A percentile compares a stretch with the other conserved stretches of the same genome.
These are phyloP conservation scores for Avicennia marina DNA, from an alignment of 257 asterid species.

Conservation along the genomic window DNA sequence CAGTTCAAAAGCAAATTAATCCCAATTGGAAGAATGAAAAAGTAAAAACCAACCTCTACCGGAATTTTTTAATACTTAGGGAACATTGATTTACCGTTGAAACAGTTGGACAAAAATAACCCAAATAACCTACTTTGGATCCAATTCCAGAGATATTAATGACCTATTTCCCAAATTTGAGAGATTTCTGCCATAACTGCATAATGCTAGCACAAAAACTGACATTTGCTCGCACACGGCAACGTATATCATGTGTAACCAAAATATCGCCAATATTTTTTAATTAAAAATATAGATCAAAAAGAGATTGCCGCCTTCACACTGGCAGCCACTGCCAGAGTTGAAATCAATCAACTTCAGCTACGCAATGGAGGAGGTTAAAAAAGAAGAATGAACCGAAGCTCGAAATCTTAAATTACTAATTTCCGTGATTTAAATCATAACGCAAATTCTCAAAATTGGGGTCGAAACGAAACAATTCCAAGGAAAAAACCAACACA, in stretches of 20 bases:
- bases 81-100: neutral
- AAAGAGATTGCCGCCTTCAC: neutral
- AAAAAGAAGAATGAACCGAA: neutral
- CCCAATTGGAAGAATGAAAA: neutral
- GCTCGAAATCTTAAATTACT: neutral
- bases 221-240: neutral
- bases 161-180: neutral
- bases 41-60: neutral
- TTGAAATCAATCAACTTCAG: neutral
- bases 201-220: neutral
- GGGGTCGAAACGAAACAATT: conserved; percentile 2
- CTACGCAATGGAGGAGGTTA: too few species aligned
- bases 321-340: neutral
- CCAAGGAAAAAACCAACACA: neutral
- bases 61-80: neutral
- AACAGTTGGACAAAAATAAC: neutral
- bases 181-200: neutral
- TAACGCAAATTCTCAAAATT: neutral
- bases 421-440: neutral
- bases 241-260: neutral
- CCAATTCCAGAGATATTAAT: neutral
- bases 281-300: neutral
- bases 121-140: neutral
- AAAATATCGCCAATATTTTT: neutral
- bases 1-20: conserved; percentile 1